Evolutionary conservation across 768 basidiomycete genomes (phyloP).

Genomic region (Pleurotus giganteus): DNA sequence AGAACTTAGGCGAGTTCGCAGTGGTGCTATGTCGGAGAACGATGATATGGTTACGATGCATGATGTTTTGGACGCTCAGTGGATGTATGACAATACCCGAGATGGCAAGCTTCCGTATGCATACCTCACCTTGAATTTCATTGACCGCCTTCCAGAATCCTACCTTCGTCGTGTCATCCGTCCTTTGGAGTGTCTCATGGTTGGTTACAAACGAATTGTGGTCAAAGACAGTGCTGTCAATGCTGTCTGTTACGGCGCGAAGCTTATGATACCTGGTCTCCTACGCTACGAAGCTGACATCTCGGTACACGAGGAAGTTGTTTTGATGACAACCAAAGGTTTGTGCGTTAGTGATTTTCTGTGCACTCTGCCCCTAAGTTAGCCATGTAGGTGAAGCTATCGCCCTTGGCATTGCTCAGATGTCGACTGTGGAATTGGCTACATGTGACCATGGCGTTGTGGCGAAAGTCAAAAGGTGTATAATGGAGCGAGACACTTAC

Average conservation of each 20-base stretch:
- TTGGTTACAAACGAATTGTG: slow-evolving; percentile 97
- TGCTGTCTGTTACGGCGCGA: slow-evolving; percentile 98
- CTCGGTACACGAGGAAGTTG: slow-evolving; percentile 91
- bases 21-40: slow-evolving; percentile 95
- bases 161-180: slow-evolving; percentile 94
- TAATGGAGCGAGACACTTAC: slow-evolving; percentile 99
- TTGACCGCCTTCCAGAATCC: slow-evolving; percentile 58
- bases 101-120: slow-evolving; percentile 61
- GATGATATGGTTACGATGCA: slow-evolving; percentile 99
- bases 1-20: slow-evolving; percentile 90
- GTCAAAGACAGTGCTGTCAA: slow-evolving; percentile 99
- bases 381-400: slow-evolving; percentile 75
- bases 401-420: slow-evolving; percentile 91
- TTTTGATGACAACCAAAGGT: slow-evolving; percentile 99
- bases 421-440: slow-evolving; percentile 97
- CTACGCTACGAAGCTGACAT: slow-evolving; percentile 96
- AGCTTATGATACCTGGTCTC: slow-evolving; percentile 98
- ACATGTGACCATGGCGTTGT: slow-evolving; percentile 99
- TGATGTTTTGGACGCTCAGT: slow-evolving; percentile 98
- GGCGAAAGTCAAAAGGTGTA: slow-evolving; percentile 98
- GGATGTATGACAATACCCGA: slow-evolving; percentile 95
- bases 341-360: slow-evolving; percentile 7
- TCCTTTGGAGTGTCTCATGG: slow-evolving; percentile 89
- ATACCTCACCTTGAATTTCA: neutral
- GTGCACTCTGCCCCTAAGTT: slow-evolving; percentile 5